Base-by-base conservation (phyloP, 495 filamentous ascomycete species). In the Extremus antarcticus region DNA sequence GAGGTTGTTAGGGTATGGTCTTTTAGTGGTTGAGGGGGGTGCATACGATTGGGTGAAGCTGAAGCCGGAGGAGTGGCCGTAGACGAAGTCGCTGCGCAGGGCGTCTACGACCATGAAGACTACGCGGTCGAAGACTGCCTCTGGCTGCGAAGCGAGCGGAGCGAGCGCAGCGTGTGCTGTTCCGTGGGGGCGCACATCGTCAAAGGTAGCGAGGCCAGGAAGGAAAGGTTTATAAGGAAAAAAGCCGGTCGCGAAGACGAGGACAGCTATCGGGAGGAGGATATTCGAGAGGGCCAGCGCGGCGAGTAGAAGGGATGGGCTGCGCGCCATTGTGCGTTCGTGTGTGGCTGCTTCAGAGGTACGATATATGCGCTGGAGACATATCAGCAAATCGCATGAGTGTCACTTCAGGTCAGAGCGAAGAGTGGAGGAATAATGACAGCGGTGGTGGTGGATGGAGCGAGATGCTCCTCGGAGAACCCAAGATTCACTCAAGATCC, bases 41-140 rank as follows among this genome's bases (percentile, higher is more conserved):
- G n/a, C 75, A 65, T 69, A 95, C 92, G 82, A 84, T 72, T 97
- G 94, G 3, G 88, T 91, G 65, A 87, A 97, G 40, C 71, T 60
- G 67, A 99, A 96, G n/a, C 85, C 88, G 15, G 89, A 94, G 25
- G 75, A 71, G 39, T 81, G 70, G 0, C 82, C 82, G 68, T 84
- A 99, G 32, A 99, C 92, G 74, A 99, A 99, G 65, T 99, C 92
- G 73, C 90, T 95, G 65, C 90, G 75, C 62, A 97, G 71, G 32
- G 92, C 90, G 78, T 99, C 92, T 9, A 99, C 80, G 9, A 99
- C 92, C 91, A 99, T 96, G 69, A 99, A 94, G 48, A 99, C 76
- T 49, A 97, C 74, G 61, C 83, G 90, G 61, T 96, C 82, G 68
- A 99, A 99, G 1, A 82, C 76, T 21, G 84, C 76, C 43, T 77